Conservation (phyloP, 495 filamentous ascomycete species). For the Aspergillus nanangensis region DNA sequence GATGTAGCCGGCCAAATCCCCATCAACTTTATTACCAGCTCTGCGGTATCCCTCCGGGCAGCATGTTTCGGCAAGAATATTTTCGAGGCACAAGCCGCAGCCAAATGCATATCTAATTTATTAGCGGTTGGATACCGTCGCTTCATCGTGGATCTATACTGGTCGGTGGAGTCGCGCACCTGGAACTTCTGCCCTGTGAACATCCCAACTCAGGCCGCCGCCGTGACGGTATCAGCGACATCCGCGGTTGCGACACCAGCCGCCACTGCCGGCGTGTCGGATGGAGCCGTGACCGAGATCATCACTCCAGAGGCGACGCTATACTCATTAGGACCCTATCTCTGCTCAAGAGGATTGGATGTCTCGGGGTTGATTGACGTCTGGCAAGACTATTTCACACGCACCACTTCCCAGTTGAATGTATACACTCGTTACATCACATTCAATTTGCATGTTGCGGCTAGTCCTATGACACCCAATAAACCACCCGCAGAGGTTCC, state of each 20-base stretch:
- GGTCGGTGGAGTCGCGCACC: slow-evolving; percentile 45
- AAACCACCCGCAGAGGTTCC: slow-evolving; percentile 34
- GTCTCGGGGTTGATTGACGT: slow-evolving; percentile 43
- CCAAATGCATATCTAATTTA: slow-evolving; percentile 57
- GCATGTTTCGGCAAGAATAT: slow-evolving; percentile 54
- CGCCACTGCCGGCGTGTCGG: slow-evolving; percentile 20
- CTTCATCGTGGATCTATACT: slow-evolving; percentile 60
- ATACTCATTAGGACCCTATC: slow-evolving; percentile 49
- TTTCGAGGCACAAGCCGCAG: slow-evolving; percentile 43
- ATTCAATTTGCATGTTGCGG: slow-evolving; percentile 58
- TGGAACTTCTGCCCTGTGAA: slow-evolving; percentile 60
- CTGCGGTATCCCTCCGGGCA: slow-evolving; percentile 48
- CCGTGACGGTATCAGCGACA: slow-evolving; percentile 23
- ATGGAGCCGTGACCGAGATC: slow-evolving; percentile 23
- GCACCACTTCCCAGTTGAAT: slow-evolving; percentile 40
- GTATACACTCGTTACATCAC: slow-evolving; percentile 45
- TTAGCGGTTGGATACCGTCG: slow-evolving; percentile 54
- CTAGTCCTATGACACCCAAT: slow-evolving; percentile 29
- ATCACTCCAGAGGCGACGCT: slow-evolving; percentile 30
- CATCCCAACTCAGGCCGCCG: slow-evolving; percentile 21
- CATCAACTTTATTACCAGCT: slow-evolving; percentile 56
- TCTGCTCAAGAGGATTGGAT: slow-evolving; percentile 49
- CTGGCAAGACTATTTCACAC: slow-evolving; percentile 42
- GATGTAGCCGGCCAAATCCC: slow-evolving; percentile 57
- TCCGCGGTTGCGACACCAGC: slow-evolving; percentile 15